Conservation (phyloP, 2,329 filamentous ascomycete species). For the Paramyrothecium roridum region DNA sequence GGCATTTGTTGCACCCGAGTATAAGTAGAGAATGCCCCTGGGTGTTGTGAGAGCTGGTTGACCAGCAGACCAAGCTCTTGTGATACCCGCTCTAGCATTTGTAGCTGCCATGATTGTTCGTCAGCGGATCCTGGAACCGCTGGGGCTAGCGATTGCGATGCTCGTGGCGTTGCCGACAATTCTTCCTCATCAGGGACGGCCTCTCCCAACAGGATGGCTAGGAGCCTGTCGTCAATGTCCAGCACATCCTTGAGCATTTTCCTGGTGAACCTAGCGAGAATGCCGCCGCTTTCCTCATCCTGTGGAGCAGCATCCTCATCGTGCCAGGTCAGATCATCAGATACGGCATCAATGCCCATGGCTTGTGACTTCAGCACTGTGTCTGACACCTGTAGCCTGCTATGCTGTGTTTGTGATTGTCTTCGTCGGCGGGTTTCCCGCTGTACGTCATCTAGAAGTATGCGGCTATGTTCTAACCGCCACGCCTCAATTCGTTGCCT, state of each 20-base stretch:
- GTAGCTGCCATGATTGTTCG: conserved; percentile 66
- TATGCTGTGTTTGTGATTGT: conserved; percentile 51
- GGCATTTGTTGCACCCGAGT: conserved; percentile 59
- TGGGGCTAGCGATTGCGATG: conserved; percentile 29
- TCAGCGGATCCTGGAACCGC: conserved; percentile 25
- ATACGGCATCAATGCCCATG: conserved; percentile 18
- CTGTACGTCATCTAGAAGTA: conserved; percentile 84
- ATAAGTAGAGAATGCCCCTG: conserved; percentile 86
- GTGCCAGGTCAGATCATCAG: conserved; percentile 37
- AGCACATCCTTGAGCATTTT: conserved; percentile 86
- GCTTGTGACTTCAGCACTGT: background rate
- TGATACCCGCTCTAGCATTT: conserved; percentile 79
- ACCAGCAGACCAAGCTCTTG: conserved; percentile 82
- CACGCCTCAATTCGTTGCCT: conserved; percentile 85
- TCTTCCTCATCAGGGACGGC: conserved; percentile 55
- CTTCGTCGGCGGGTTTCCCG: conserved; percentile 72
- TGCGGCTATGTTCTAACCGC: conserved; percentile 85
- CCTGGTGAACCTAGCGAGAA: conserved; percentile 79
- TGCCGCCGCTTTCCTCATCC: conserved; percentile 57
- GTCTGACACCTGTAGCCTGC: background rate
- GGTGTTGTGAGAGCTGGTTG: conserved; percentile 74
- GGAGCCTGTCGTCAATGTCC: conserved; percentile 80
- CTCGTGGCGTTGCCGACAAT: conserved; percentile 44
- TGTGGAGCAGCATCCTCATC: conserved; percentile 44
- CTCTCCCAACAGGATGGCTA: conserved; percentile 87